These are phyloP conservation scores for Colletotrichum neosansevieriae DNA, from an alignment of 2,329 filamentous ascomycete genomes.

Conservation along the genomic window DNA sequence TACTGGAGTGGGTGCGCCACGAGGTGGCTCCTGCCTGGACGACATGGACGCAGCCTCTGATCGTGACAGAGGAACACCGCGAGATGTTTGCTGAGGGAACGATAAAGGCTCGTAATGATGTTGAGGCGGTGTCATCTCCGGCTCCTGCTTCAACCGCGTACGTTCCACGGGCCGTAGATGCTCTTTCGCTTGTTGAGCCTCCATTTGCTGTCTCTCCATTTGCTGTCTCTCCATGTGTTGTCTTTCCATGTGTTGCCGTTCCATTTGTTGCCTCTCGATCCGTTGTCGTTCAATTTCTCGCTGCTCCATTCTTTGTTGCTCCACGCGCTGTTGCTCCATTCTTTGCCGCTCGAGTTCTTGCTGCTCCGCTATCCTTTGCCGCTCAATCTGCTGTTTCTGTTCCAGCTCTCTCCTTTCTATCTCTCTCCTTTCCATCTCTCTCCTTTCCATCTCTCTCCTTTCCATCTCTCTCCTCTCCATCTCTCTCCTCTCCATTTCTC, in stretches of 20 bases:
- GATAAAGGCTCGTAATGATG: constrained; percentile 60
- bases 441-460: constrained; percentile 41
- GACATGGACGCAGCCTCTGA: constrained; percentile 56
- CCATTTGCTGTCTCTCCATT: constrained; percentile 41
- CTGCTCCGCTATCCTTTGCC: constrained; percentile 42
- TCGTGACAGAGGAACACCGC: constrained; percentile 52
- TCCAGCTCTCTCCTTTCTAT: constrained; percentile 42
- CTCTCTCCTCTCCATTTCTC: constrained; percentile 40
- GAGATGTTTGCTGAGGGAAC: constrained; percentile 52
- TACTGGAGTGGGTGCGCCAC: constrained; percentile 47
- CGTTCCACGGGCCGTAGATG: constrained; percentile 44
- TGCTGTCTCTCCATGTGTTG: constrained; percentile 33
- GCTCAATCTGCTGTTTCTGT: constrained; percentile 40
- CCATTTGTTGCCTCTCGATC: constrained; percentile 17
- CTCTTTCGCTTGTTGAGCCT: constrained; percentile 49
- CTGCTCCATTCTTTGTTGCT: constrained; percentile 38
- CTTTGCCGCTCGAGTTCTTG: constrained; percentile 42
- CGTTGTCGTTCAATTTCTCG: constrained; percentile 40
- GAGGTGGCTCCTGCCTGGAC: constrained; percentile 56
- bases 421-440: constrained; percentile 39
- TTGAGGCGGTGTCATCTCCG: constrained; percentile 54
- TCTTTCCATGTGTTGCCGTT: constrained; percentile 14
- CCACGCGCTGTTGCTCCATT: constrained; percentile 38
- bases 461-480: constrained; percentile 42
- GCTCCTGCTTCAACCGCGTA: constrained; percentile 62